These are phyloP conservation scores for Phaffia australis DNA, from an alignment of 768 basidiomycete genomes.

Conservation along the genomic window DNA sequence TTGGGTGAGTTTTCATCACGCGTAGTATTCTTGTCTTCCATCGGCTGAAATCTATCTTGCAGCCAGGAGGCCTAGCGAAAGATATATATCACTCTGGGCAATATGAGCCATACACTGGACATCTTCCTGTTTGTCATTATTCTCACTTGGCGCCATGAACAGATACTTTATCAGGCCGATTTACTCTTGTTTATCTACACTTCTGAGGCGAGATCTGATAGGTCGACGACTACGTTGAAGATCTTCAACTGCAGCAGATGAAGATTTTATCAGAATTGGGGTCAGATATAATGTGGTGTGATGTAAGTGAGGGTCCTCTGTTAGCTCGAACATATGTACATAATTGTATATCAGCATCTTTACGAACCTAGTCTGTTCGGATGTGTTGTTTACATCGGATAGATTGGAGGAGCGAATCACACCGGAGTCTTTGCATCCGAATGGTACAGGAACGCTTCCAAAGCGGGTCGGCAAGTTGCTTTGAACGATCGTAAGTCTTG, in stretches of 20 bases:
- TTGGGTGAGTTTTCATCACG: constrained; percentile 40
- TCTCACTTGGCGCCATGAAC: not conserved
- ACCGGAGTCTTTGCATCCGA: constrained; percentile 44
- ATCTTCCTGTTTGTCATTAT: constrained; percentile 39
- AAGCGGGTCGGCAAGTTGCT: constrained; percentile 43
- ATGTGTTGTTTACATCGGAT: constrained; percentile 33
- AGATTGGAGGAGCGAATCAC: constrained; percentile 42
- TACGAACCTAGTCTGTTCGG: not conserved
- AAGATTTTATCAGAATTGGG: constrained; percentile 45
- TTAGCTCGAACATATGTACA: not conserved
- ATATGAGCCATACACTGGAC: constrained; percentile 50
- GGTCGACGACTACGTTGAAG: constrained; percentile 44
- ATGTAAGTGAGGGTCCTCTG: constrained; percentile 32
- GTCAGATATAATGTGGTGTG: constrained; percentile 46
- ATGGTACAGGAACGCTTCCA: constrained; percentile 43
- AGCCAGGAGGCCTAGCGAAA: constrained; percentile 50
- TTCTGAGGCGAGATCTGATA: not conserved
- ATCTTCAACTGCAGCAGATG: constrained; percentile 49
- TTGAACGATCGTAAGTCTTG: constrained; percentile 41
- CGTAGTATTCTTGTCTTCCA: not conserved
- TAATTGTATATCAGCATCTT: not conserved
- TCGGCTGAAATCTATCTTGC: constrained; percentile 27
- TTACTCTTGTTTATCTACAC: not conserved
- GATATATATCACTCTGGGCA: constrained; percentile 46
- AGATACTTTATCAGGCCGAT: not conserved